phyloP scores from a whole-genome alignment of 2,329 filamentous ascomycete genomes.

The Stemphylium beticola region DNA sequence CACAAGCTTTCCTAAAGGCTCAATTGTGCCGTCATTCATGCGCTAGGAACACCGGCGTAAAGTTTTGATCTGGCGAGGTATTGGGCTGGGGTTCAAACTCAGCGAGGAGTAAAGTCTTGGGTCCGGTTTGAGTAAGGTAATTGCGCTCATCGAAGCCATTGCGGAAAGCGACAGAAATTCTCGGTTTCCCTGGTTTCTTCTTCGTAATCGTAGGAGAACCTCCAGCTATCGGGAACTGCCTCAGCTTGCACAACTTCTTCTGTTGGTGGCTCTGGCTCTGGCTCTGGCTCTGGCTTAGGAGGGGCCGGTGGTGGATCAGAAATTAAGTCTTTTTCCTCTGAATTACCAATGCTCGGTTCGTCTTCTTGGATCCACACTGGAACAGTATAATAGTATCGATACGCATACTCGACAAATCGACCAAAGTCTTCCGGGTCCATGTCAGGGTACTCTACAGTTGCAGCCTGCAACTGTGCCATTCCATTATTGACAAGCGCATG shows the following conservation, averaged over 20 bases:
- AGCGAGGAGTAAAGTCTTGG: slow-evolving; percentile 1
- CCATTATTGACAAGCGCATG: slow-evolving; percentile 27
- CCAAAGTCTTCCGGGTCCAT: slow-evolving; percentile 32
- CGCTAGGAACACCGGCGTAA: slow-evolving; percentile 33
- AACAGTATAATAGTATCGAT: slow-evolving; percentile 29
- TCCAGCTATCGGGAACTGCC: too few relatives aligned
- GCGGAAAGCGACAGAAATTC: background rate
- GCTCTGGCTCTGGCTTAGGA: background rate
- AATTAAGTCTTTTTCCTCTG: background rate
- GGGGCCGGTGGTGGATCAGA: background rate
- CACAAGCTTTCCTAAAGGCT: slow-evolving; percentile 32
- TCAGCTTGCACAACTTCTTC: background rate
- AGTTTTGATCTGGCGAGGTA: slow-evolving; percentile 15
- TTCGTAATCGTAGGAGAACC: background rate
- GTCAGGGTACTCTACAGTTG: slow-evolving; percentile 22
- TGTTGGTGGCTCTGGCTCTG: background rate
- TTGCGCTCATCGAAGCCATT: background rate
- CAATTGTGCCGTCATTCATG: slow-evolving; percentile 26
- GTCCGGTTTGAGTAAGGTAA: background rate
- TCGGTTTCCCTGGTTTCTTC: background rate
- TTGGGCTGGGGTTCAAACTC: slow-evolving; percentile 11
- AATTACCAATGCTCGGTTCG: background rate
- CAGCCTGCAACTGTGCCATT: slow-evolving; percentile 25
- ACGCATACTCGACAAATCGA: slow-evolving; percentile 37
- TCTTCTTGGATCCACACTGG: slow-evolving; percentile 13